phyloP scores from a whole-genome alignment of 768 basidiomycete species.

The Suillus weaverae region DNA sequence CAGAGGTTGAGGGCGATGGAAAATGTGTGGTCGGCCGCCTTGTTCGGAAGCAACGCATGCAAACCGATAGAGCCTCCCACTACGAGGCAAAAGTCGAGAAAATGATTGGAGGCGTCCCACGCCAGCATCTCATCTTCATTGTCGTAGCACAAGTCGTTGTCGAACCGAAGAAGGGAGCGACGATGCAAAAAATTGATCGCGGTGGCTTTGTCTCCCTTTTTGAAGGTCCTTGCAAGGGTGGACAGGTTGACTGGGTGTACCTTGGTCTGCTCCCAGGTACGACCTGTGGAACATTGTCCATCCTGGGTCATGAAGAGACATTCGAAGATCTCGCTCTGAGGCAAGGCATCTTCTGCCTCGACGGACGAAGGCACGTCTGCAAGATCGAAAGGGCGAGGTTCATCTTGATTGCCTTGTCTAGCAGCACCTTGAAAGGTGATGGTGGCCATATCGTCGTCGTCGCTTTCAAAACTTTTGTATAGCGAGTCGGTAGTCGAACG shows the following conservation, averaged over 20 bases:
- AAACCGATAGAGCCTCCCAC: background rate
- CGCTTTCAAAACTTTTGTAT: no score
- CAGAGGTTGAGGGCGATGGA: no score
- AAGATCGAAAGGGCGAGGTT: background rate
- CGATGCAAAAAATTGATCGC: background rate
- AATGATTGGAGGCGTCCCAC: background rate
- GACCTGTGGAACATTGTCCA: background rate
- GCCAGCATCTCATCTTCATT: background rate
- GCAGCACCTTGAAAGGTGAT: no score
- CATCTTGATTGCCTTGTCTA: background rate
- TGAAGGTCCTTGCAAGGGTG: background rate
- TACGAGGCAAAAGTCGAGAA: background rate
- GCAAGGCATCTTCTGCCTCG: background rate
- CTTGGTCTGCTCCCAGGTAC: background rate
- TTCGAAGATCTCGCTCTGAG: background rate
- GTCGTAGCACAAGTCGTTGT: background rate
- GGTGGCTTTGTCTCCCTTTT: background rate
- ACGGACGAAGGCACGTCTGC: background rate
- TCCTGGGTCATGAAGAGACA: background rate
- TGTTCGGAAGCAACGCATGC: background rate
- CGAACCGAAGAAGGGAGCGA: background rate
- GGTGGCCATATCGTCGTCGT: no score
- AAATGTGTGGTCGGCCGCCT: background rate
- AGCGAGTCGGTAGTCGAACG: no score
- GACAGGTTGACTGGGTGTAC: background rate